Evolutionary conservation across 2,329 filamentous ascomycete species (phyloP).

Genomic region (Westerdykella aurantiaca): DNA sequence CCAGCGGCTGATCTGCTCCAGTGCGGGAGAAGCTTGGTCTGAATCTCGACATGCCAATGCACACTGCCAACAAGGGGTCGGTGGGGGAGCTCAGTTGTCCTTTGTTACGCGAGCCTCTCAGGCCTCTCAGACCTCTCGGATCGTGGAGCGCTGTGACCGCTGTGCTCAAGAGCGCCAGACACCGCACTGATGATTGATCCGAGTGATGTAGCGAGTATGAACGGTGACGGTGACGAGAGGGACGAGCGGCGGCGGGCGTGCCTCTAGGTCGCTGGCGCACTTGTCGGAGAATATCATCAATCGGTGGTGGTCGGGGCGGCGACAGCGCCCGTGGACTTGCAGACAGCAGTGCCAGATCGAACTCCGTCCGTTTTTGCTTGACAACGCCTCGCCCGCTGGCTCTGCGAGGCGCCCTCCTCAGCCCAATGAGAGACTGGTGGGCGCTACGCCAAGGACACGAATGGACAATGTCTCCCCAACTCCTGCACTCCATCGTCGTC

Average conservation of each 20-base stretch:
- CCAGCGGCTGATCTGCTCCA: constrained; percentile 24
- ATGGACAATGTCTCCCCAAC: constrained; percentile 5
- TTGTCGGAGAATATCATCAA: constrained; percentile 9
- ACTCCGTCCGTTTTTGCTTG: too few species aligned
- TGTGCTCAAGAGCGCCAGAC: too few species aligned
- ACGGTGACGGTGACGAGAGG: constrained; percentile 9
- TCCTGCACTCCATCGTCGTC: constrained; percentile 10
- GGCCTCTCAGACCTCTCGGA: not conserved
- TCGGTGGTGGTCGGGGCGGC: too few species aligned
- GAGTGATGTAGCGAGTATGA: constrained; percentile 8
- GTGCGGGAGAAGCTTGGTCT: constrained; percentile 16
- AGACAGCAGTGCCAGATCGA: too few species aligned
- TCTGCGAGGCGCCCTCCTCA: not conserved
- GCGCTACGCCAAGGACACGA: constrained; percentile 9
- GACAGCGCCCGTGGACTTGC: too few species aligned
- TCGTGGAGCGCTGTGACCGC: constrained; percentile 1
- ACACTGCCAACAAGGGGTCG: too few species aligned
- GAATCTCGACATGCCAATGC: not conserved
- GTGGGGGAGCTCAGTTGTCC: constrained; percentile 8
- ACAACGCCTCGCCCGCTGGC: too few species aligned
- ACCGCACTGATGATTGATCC: too few species aligned
- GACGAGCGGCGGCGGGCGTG: not conserved
- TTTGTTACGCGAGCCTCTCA: constrained; percentile 12
- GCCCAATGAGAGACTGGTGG: constrained; percentile 8
- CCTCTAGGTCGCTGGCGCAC: too few species aligned